A percentile compares a stretch with the other conserved stretches of the same genome.
Conservation (phyloP, 805 yeast genomes). For the Yueomyces sinensis region DNA sequence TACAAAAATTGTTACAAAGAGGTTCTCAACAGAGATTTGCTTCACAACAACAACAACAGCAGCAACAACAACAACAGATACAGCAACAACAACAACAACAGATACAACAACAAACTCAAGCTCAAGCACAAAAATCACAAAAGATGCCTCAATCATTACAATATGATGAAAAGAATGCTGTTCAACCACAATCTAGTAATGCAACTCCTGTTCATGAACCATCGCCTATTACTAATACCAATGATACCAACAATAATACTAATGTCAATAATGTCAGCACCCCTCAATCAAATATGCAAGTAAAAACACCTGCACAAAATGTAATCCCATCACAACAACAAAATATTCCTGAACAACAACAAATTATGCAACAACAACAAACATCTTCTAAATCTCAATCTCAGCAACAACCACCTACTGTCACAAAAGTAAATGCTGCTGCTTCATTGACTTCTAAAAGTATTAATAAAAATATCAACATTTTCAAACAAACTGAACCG, state of each 20-base stretch:
- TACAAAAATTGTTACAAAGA: slow-evolving; percentile 18
- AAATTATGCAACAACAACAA: neutral
- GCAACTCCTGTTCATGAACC: neutral
- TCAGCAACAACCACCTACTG: slow-evolving; percentile 21
- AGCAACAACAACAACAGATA: slow-evolving; percentile 7
- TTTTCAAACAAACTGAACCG: slow-evolving; percentile 36
- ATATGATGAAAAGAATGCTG: neutral
- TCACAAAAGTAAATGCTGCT: slow-evolving; percentile 37
- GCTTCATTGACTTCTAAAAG: slow-evolving; percentile 27
- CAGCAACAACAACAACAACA: slow-evolving; percentile 13
- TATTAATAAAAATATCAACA: slow-evolving; percentile 15
- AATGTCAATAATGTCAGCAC: neutral
- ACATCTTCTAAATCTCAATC: neutral
- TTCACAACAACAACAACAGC: slow-evolving; percentile 4
- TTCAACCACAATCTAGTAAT: neutral
- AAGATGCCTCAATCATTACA: neutral
- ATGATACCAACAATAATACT: neutral
- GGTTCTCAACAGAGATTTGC: slow-evolving; percentile 11
- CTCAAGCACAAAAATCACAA: slow-evolving; percentile 1
- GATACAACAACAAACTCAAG: slow-evolving; percentile 11
- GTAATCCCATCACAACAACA: neutral
- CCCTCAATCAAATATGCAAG: neutral
- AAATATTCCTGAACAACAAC: neutral
- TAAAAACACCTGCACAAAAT: neutral
- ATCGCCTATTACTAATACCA: neutral